Conservation (phyloP, 2,329 filamentous ascomycete species). For the Calonectria naviculata region DNA sequence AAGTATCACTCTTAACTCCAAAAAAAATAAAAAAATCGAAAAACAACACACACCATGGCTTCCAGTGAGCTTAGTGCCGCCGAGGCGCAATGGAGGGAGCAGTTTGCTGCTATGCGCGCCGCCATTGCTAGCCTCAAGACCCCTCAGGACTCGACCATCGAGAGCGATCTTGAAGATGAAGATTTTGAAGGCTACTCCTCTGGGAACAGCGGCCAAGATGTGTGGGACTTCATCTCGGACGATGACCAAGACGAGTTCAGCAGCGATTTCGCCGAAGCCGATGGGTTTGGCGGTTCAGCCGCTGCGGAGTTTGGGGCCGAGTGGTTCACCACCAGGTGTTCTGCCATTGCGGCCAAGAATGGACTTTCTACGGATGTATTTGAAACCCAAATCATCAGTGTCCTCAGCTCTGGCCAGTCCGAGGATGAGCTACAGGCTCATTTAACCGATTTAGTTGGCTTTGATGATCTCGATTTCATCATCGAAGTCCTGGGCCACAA, state of each 20-base stretch:
- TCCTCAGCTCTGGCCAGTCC: conserved; percentile 73
- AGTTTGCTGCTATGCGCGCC: conserved; percentile 86
- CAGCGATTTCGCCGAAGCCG: conserved; percentile 70
- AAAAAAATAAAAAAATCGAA: neutral
- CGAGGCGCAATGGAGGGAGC: conserved; percentile 81
- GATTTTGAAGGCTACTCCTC: conserved; percentile 68
- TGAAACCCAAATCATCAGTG: conserved; percentile 79
- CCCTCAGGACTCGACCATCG: conserved; percentile 51
- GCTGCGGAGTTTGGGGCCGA: conserved; percentile 61
- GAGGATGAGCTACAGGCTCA: conserved; percentile 93
- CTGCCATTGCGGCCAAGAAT: conserved; percentile 72
- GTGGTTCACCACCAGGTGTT: conserved; percentile 81
- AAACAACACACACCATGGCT: conserved; percentile 44
- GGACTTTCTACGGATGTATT: conserved; percentile 78
- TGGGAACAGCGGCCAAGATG: conserved; percentile 78
- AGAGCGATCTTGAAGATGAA: conserved; percentile 70
- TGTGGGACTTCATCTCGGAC: conserved; percentile 93
- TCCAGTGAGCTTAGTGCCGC: conserved; percentile 51
- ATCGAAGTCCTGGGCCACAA: conserved; percentile 89
- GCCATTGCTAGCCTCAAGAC: conserved; percentile 80
- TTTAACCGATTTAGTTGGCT: conserved; percentile 90
- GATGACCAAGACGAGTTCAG: conserved; percentile 74
- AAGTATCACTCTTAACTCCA: neutral
- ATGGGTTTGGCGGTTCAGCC: conserved; percentile 39
- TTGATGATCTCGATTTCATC: conserved; percentile 92